A percentile compares a stretch with the other conserved stretches of the same genome.
Evolutionary conservation across 2,329 filamentous ascomycete species (phyloP).

Genomic region (Exophiala xenobiotica): DNA sequence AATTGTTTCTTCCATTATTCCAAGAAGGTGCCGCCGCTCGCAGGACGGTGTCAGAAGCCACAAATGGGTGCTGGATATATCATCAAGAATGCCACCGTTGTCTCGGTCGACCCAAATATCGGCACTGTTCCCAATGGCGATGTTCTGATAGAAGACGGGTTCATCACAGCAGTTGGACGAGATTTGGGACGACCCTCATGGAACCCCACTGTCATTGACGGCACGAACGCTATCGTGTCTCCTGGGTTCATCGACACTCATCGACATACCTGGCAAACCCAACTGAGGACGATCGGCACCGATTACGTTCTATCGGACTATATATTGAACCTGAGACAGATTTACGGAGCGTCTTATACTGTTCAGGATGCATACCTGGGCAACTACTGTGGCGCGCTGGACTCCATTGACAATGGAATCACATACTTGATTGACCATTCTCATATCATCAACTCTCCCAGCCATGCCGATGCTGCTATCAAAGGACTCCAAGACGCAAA

Average conservation of each 20-base stretch:
- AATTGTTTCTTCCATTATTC: no score
- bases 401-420: conserved; percentile 19
- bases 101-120: conserved; percentile 12
- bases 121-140: conserved; percentile 12
- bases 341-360: conserved; percentile 30
- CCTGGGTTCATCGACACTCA: conserved; percentile 41
- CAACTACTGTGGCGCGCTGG: conserved; percentile 15
- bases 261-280: conserved; percentile 49
- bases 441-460: conserved; percentile 32
- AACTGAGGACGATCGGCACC: conserved; percentile 40
- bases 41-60: background rate
- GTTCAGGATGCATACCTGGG: conserved; percentile 43
- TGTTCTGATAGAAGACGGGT: conserved; percentile 30
- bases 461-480: conserved; percentile 32
- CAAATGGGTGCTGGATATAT: background rate
- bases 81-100: conserved; percentile 14
- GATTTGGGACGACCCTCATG: conserved; percentile 17
- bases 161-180: conserved; percentile 26
- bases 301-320: conserved; percentile 47
- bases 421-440: conserved; percentile 35
- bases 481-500: conserved; percentile 32
- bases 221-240: conserved; percentile 36
- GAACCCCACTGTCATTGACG: conserved; percentile 41
- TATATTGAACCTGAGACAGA: conserved; percentile 15
- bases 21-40: no score